Evolutionary conservation across 2,329 filamentous ascomycete species (phyloP).

Genomic region (Anthostomella pinea): DNA sequence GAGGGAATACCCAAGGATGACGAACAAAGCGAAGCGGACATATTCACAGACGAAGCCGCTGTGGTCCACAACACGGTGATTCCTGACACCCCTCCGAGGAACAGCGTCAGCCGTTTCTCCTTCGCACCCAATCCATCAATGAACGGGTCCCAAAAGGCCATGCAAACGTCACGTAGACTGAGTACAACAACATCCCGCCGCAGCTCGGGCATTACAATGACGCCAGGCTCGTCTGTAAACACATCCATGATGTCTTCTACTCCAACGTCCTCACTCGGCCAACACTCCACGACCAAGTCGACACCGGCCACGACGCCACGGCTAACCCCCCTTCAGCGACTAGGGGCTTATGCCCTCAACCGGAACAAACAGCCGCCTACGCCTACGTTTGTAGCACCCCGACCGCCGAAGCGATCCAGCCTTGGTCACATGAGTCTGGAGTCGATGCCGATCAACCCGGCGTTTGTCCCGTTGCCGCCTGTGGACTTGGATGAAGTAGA

Average conservation of each 20-base stretch:
- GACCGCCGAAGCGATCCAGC: constrained; percentile 21
- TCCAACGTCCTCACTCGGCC: constrained; percentile 35
- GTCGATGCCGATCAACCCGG: constrained; percentile 47
- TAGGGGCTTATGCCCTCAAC: constrained; percentile 46
- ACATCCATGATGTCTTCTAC: constrained; percentile 14
- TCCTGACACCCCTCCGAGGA: constrained; percentile 27
- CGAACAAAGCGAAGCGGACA: constrained; percentile 4
- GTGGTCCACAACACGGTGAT: constrained; percentile 6
- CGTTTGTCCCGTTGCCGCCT: constrained; percentile 53
- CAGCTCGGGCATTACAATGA: constrained; percentile 26
- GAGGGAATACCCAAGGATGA: constrained; percentile 20
- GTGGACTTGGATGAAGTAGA: constrained; percentile 53
- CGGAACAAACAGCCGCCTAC: constrained; percentile 29
- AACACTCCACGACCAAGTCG: constrained; percentile 42
- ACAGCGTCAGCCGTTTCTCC: constrained; percentile 33
- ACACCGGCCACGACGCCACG: constrained; percentile 38
- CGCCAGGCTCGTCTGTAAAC: constrained; percentile 34
- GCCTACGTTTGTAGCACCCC: constrained; percentile 20
- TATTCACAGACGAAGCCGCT: constrained; percentile 1
- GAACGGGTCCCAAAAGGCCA: not conserved
- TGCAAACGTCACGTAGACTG: constrained; percentile 11
- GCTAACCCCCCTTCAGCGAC: constrained; percentile 52
- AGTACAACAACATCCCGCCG: constrained; percentile 22
- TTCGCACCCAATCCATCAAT: constrained; percentile 19
- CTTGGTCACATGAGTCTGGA: constrained; percentile 29